A percentile compares a stretch with the other conserved stretches of the same genome.
These are phyloP conservation scores for Cymodocea nodosa DNA, from an alignment of 116 monocot genomes.

Conservation along the genomic window DNA sequence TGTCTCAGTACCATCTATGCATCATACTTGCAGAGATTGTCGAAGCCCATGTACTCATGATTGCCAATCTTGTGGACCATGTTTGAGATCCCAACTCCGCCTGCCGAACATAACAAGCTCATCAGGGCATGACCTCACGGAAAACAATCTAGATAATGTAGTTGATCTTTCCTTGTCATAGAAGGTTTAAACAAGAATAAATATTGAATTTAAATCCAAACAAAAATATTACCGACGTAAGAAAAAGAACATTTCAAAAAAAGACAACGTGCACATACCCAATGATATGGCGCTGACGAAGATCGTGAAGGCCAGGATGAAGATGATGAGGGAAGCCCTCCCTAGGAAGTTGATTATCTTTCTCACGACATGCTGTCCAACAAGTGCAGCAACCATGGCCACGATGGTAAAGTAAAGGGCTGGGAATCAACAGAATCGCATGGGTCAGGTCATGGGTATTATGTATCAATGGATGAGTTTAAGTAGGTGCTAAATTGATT, in stretches of 20 bases:
- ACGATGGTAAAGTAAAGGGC: constrained; percentile 59
- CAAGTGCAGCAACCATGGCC: constrained; percentile 47
- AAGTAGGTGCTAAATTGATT: too few species aligned
- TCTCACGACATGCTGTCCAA: constrained; percentile 64
- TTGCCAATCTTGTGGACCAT: constrained; percentile 53
- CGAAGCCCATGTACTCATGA: constrained; percentile 88
- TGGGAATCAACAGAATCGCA: constrained; percentile 5
- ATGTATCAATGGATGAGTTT: too few species aligned
- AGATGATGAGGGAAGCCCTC: constrained; percentile 82
- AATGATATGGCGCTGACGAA: constrained; percentile 83
- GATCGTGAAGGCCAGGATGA: constrained; percentile 78
- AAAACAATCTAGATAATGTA: too few species aligned
- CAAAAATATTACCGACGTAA: neutral
- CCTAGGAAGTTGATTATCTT: constrained; percentile 67
- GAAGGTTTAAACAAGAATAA: neutral
- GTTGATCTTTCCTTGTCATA: neutral
- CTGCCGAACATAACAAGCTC: constrained; percentile 16
- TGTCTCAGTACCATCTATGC: constrained; percentile 3
- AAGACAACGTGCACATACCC: constrained; percentile 18
- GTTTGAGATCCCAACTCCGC: constrained; percentile 86
- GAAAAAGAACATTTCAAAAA: neutral
- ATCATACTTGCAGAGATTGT: constrained; percentile 68
- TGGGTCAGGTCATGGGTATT: neutral
- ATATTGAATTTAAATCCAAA: neutral
- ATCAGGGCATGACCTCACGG: too few species aligned